Conservation (phyloP, 352 stramenopile species). For the Globisporangium spiculum region DNA sequence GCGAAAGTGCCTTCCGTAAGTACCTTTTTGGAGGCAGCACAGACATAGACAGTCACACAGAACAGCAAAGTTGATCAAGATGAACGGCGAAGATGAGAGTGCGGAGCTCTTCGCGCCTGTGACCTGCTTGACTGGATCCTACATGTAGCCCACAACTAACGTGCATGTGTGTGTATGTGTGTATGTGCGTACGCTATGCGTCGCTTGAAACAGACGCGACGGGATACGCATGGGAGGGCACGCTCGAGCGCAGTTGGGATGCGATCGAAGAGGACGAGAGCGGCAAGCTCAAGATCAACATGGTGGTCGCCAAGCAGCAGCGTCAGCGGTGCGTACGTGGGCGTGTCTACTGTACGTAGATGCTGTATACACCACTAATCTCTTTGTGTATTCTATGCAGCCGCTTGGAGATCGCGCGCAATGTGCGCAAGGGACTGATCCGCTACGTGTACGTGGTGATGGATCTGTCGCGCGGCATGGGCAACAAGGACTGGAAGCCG, state of each 20-base stretch:
- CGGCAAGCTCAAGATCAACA: constrained; percentile 75
- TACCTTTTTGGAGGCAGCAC: background rate
- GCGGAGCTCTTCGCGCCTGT: constrained; percentile 2
- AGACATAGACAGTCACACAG: background rate
- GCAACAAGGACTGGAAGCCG: constrained; percentile 86
- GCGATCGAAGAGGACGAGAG: constrained; percentile 83
- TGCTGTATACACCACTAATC: background rate
- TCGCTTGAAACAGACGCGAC: constrained; percentile 18
- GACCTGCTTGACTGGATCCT: background rate
- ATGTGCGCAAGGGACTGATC: constrained; percentile 83
- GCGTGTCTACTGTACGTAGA: background rate
- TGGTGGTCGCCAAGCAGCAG: constrained; percentile 61
- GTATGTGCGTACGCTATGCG: constrained; percentile 2
- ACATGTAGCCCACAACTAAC: background rate
- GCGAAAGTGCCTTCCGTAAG: too few relatives aligned
- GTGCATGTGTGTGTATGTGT: background rate
- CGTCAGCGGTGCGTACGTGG: constrained; percentile 55
- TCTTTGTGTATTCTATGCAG: constrained; percentile 22
- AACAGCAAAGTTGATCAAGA: background rate
- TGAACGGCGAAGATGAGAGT: constrained; percentile 15
- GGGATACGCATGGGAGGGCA: constrained; percentile 83
- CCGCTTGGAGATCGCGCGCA: constrained; percentile 76
- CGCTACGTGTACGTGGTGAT: constrained; percentile 85
- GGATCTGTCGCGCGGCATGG: constrained; percentile 85
- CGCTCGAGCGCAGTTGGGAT: constrained; percentile 84